A percentile compares a stretch with the other conserved stretches of the same genome.
Conservation (phyloP, 208 protist species). For the Trypanosoma grayi region DNA sequence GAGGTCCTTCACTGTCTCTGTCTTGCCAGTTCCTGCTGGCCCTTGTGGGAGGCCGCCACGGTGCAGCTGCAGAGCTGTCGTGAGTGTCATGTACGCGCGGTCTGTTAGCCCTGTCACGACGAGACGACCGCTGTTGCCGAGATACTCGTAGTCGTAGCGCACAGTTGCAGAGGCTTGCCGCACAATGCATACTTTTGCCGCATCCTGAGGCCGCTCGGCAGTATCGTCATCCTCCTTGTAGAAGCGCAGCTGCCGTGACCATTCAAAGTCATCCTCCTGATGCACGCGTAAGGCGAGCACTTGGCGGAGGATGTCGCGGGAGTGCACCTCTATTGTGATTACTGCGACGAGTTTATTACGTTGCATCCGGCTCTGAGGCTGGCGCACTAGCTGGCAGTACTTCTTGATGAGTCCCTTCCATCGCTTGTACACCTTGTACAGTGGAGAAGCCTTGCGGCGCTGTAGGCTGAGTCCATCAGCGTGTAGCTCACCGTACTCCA, state of each 20-base stretch:
- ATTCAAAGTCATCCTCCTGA: slow-evolving; percentile 95
- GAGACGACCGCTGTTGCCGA: slow-evolving; percentile 97
- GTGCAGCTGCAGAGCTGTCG: slow-evolving; percentile 95
- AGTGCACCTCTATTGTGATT: slow-evolving; percentile 99
- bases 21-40: slow-evolving; percentile 98
- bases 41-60: slow-evolving; percentile 94
- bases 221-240: slow-evolving; percentile 86
- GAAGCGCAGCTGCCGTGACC: slow-evolving; percentile 96
- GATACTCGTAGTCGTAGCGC: slow-evolving; percentile 98
- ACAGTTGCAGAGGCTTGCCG: slow-evolving; percentile 92
- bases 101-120: slow-evolving; percentile 98
- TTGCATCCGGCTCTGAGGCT: slow-evolving; percentile 89
- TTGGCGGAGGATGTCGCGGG: slow-evolving; percentile 95
- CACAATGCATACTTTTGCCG: slow-evolving; percentile 79
- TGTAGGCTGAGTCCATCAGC: slow-evolving; percentile 68
- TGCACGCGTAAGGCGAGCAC: slow-evolving; percentile 86
- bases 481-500: slow-evolving; percentile 85
- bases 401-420: slow-evolving; percentile 94
- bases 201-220: slow-evolving; percentile 28
- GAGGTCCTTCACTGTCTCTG: slow-evolving; percentile 99
- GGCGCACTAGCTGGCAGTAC: slow-evolving; percentile 95
- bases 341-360: slow-evolving; percentile 95
- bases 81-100: slow-evolving; percentile 98
- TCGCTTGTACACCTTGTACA: slow-evolving; percentile 94
- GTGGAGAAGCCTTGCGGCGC: slow-evolving; percentile 88